phyloP scores from a whole-genome alignment of 164 flowering plant species.

The grape (Vitis vinifera) region DNA sequence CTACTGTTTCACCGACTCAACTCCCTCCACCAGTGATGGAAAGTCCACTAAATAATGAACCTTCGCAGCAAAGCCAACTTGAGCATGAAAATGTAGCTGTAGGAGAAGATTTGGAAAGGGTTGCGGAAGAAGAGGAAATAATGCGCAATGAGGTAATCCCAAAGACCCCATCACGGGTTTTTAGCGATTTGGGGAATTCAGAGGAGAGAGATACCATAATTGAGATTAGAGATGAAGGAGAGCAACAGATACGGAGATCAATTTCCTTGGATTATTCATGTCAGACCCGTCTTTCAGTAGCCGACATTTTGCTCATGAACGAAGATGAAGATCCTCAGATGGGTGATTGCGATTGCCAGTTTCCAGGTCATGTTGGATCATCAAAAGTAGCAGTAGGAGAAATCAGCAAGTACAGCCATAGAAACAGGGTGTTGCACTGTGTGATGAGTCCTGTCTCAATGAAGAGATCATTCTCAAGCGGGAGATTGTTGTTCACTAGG shows the following conservation, averaged over 20 bases:
- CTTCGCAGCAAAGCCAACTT: slow-evolving; percentile 15
- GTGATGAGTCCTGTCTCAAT: slow-evolving; percentile 38
- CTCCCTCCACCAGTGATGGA: slow-evolving; percentile 20
- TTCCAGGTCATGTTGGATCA: slow-evolving; percentile 22
- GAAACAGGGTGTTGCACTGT: slow-evolving; percentile 36
- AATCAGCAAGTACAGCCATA: slow-evolving; percentile 23
- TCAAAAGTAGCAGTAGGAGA: slow-evolving; percentile 31
- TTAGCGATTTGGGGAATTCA: slow-evolving; percentile 29
- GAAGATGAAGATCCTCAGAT: slow-evolving; percentile 20
- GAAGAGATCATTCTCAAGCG: slow-evolving; percentile 76
- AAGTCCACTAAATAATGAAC: slow-evolving; percentile 1
- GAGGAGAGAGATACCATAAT: slow-evolving; percentile 29
- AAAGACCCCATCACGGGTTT: slow-evolving; percentile 27
- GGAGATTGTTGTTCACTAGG: slow-evolving; percentile 49
- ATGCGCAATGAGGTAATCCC: slow-evolving; percentile 2
- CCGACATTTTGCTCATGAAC: slow-evolving; percentile 43
- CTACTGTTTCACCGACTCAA: slow-evolving; percentile 18
- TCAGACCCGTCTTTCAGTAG: slow-evolving; percentile 33
- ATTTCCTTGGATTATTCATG: slow-evolving; percentile 53
- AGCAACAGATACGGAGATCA: slow-evolving; percentile 51
- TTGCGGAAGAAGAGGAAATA: slow-evolving; percentile 10
- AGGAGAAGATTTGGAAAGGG: slow-evolving; percentile 19
- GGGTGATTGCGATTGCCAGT: slow-evolving; percentile 1
- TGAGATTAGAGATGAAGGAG: slow-evolving; percentile 41
- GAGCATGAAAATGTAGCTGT: slow-evolving; percentile 14